phyloP scores from a whole-genome alignment of 75 land plant genomes.

The Selaginella tamariscina region DNA sequence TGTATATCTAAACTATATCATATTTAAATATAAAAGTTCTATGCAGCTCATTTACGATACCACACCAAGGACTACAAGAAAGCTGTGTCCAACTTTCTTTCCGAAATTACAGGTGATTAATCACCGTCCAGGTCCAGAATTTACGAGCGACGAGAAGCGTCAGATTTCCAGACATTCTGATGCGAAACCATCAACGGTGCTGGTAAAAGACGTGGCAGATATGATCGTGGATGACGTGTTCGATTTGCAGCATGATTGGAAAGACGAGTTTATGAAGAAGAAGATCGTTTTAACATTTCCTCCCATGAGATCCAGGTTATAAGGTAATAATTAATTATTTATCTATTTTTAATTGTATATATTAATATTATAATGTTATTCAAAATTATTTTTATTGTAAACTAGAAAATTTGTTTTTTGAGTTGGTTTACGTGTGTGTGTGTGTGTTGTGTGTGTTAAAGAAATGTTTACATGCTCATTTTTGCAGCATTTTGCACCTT shows the following conservation, averaged over 20 bases:
- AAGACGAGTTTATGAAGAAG: neutral
- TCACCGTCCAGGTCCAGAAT: too few species aligned
- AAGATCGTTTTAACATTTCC: neutral
- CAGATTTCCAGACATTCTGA: too few species aligned
- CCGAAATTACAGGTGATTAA: neutral
- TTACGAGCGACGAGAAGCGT: too few species aligned
- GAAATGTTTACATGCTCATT: too few species aligned
- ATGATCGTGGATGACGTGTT: neutral
- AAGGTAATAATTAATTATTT: neutral
- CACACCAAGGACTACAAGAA: neutral
- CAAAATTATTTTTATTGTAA: too few species aligned
- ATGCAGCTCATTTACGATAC: neutral
- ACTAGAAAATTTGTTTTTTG: too few species aligned
- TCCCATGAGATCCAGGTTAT: neutral
- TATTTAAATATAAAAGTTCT: neutral
- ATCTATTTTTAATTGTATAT: neutral
- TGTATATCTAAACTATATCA: too few species aligned
- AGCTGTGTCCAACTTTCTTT: neutral
- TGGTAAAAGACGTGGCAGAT: neutral
- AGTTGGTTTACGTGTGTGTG: too few species aligned
- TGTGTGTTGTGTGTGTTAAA: too few species aligned
- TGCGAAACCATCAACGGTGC: too few species aligned
- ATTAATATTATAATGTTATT: too few species aligned
- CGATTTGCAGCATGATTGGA: neutral
- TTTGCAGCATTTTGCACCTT: too few species aligned